Percentiles rank a stretch among this genome's conserved stretches.
Evolutionary conservation across 108 stramenopile species (phyloP).

Genomic region (Parietichytrium sp.): DNA sequence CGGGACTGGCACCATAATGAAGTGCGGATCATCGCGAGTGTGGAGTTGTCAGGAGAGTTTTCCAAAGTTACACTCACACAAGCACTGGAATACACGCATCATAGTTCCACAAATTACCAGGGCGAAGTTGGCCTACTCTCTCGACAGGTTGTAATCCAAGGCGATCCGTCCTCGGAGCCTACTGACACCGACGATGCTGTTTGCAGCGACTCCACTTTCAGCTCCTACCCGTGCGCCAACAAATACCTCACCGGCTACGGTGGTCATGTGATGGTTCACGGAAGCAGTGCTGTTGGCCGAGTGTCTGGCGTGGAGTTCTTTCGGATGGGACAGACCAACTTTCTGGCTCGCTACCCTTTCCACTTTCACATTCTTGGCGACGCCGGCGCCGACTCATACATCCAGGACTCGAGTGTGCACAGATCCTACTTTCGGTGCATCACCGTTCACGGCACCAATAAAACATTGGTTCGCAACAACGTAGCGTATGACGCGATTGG

Average conservation of each 20-base stretch:
- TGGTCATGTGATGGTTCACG: constrained; percentile 56
- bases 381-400: constrained; percentile 50
- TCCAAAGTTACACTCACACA: constrained; percentile 45
- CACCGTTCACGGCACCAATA: constrained; percentile 57
- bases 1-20: constrained; percentile 56
- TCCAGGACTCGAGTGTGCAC: constrained; percentile 54
- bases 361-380: constrained; percentile 59
- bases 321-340: constrained; percentile 66
- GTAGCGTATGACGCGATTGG: constrained; percentile 62
- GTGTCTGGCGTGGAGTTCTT: constrained; percentile 58
- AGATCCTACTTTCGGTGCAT: constrained; percentile 59
- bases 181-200: neutral
- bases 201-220: neutral
- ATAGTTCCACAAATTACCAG: constrained; percentile 55
- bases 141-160: constrained; percentile 58
- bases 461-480: constrained; percentile 45
- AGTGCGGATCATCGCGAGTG: constrained; percentile 44
- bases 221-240: neutral
- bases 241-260: constrained; percentile 59
- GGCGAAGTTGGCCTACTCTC: constrained; percentile 61
- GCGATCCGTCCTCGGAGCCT: constrained; percentile 30
- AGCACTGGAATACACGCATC: constrained; percentile 46
- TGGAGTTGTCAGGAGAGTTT: constrained; percentile 27
- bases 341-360: constrained; percentile 59
- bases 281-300: constrained; percentile 43